These are phyloP conservation scores for Cucumis cinereus DNA, from an alignment of 306 rosid genomes.

Conservation along the genomic window DNA sequence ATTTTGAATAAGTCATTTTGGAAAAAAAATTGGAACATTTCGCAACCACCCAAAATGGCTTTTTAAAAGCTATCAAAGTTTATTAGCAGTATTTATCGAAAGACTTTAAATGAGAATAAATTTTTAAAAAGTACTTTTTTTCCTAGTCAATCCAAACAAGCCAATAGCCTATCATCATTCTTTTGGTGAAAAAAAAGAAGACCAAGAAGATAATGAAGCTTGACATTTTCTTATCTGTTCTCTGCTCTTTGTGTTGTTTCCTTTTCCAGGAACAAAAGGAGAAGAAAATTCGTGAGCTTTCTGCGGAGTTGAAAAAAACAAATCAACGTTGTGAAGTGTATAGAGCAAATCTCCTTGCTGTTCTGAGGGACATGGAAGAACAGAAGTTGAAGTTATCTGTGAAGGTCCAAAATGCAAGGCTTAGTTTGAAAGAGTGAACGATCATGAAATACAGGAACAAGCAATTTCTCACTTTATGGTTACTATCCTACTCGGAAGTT, in stretches of 20 bases:
- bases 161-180: too few relatives aligned
- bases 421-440: constrained; percentile 70
- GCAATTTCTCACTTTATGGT: not conserved
- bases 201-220: not conserved
- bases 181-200: too few relatives aligned
- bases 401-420: constrained; percentile 90
- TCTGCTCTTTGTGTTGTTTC: constrained; percentile 9
- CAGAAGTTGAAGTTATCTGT: constrained; percentile 81
- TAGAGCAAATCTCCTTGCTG: constrained; percentile 66
- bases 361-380: constrained; percentile 88
- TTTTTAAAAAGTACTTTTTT: too few relatives aligned
- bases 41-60: too few relatives aligned
- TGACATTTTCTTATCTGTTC: constrained; percentile 3
- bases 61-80: too few relatives aligned
- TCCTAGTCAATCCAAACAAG: too few relatives aligned
- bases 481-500: not conserved
- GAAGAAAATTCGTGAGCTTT: constrained; percentile 62
- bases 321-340: constrained; percentile 83
- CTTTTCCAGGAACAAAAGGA: constrained; percentile 54
- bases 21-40: too few relatives aligned
- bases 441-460: not conserved
- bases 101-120: too few relatives aligned
- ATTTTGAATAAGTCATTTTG: too few relatives aligned
- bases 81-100: too few relatives aligned
- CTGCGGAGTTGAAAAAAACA: constrained; percentile 53